Evolutionary conservation across 805 yeast species (phyloP), one percentile per base, ranked within the genome.

Genomic region (Alloascoidea hylecoeti): DNA sequence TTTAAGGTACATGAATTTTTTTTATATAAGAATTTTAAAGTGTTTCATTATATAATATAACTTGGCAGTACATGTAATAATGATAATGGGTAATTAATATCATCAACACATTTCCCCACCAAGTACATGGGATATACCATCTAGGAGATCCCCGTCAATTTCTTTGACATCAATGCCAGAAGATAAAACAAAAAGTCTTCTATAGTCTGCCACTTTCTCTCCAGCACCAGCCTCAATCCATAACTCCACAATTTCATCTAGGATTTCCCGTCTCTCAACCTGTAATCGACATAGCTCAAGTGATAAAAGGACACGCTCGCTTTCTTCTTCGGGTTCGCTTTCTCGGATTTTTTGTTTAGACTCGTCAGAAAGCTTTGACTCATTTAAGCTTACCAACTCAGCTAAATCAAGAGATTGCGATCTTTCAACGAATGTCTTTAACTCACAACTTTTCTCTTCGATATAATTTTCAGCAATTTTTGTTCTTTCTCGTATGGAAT

Each of bases 91-190:
- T n/a, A n/a, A n/a, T n/a, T n/a, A n/a, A n/a, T n/a, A n/a, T n/a
- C n/a, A n/a, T n/a, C n/a, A n/a, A n/a, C n/a, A n/a, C n/a, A n/a
- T n/a, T n/a, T n/a, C n/a, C n/a, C n/a, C n/a, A n/a, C n/a, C n/a
- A n/a, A n/a, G n/a, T n/a, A n/a, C n/a, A n/a, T n/a, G n/a, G n/a
- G n/a, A n/a, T n/a, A 81, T 76, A 17, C 83, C 89, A 44, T 75
- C 78, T 35, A 81, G 61, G 39, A 79, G 63, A 18, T 80, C 74
- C 9, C n/a, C 39, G 43, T 71, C 74, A 37, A 81, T 74, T 42
- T 74, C 81, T 44, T 78, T 84, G 17, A 72, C 63, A 34, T 72
- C 69, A 42, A 78, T 56, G 2, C 78, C 84, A 52, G 83, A 75
- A 37, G 78, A 70, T 32, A 69, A 59, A 28, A 78, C 66, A 34